A percentile compares a stretch with the other conserved stretches of the same genome.
Evolutionary conservation across 169 alveolate species (phyloP).

Genomic region (Plasmodium blacklocki): DNA sequence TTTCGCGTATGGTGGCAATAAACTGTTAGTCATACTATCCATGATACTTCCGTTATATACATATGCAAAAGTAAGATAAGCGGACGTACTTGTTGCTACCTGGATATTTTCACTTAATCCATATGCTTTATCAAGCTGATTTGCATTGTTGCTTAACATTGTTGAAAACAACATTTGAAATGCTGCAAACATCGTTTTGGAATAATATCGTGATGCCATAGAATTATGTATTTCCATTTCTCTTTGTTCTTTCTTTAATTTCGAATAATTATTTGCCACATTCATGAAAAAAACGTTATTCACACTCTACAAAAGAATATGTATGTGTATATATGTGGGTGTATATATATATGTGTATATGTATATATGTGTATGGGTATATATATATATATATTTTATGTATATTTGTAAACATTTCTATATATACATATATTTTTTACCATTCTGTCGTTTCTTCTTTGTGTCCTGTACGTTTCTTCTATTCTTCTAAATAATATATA

Average conservation of each 20-base stretch:
- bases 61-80: neutral
- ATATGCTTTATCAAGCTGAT: constrained; percentile 5
- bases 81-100: neutral
- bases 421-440: neutral
- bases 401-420: neutral
- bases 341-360: neutral
- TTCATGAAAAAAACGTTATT: constrained; percentile 22
- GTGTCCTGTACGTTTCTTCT: constrained; percentile 14
- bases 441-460: constrained; percentile 32
- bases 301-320: constrained; percentile 23
- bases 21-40: neutral
- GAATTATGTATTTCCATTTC: constrained; percentile 11
- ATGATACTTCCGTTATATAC: no score
- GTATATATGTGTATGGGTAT: neutral
- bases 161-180: constrained; percentile 11
- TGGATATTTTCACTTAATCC: neutral
- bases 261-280: no score
- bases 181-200: constrained; percentile 26
- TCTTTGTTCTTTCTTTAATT: constrained; percentile 28
- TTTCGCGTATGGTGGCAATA: constrained; percentile 7
- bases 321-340: neutral
- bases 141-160: constrained; percentile 13
- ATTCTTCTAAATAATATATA: constrained; percentile 26
- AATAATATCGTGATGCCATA: constrained; percentile 38
- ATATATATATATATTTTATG: neutral